Base-by-base conservation (phyloP, 1,284 basidiomycete species). In the Heliocybe sulcata region DNA sequence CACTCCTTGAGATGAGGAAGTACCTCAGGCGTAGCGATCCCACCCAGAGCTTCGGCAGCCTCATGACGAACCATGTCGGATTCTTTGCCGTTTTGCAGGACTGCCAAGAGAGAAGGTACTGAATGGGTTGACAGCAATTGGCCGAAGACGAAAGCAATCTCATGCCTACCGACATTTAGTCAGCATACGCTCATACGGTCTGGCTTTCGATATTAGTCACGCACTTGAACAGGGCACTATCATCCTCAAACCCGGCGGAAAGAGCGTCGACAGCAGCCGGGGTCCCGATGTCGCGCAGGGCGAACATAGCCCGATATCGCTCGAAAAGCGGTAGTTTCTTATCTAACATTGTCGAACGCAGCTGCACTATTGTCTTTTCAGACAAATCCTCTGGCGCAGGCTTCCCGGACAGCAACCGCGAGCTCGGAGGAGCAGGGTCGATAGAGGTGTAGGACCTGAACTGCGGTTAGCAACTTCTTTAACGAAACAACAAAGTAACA, bases 61-160 rank as follows among this genome's bases (percentile, higher is more conserved):
- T 99, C 97, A 65, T 99, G 97, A 23, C 97, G 84, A 3, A 99
- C 97, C 97, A 99, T 99, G 57, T 97, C 94, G 50, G 90, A 89
- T 71, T 99, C 97, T 1, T 72, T 67, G 0, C 67, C 58, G 61
- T 96, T 77, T 59, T 83, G 75, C 9, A 99, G 78, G 16, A 97
- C 92, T 35, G 79, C 70, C 42, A 98, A 68, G 25, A 99, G 80
- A 1, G 89, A 80, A 1, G 95, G 93, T 22, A 98, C 90, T 0
- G 93, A 92, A 65, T 94, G 86, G 1, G 89, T 81, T 3, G 93
- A 94, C 54, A 92, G 85, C 31, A 99, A 81, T 72, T 99, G 97
- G 19, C 97, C 97, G 65, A 99, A 98, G 52, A 99, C 91, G 70
- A 98, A 98, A 2, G 95, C 96, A 52, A 98, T 92, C 70, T 98